phyloP scores from a whole-genome alignment of 1,284 basidiomycete species.

The Ceratobasidium sp. region DNA sequence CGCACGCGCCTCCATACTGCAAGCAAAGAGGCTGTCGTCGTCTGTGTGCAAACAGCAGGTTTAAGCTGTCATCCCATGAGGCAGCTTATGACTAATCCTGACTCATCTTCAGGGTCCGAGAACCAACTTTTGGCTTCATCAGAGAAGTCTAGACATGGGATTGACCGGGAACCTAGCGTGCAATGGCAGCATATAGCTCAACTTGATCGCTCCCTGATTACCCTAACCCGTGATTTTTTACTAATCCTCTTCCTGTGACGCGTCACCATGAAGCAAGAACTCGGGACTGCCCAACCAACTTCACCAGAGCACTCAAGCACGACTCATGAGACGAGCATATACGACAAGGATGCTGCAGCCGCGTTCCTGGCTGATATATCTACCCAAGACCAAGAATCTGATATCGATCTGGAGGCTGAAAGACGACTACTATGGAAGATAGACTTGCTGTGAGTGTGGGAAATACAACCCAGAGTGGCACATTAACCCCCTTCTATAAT shows the following conservation, averaged over 20 bases:
- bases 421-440: constrained; percentile 49
- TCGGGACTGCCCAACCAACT: constrained; percentile 11
- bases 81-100: constrained; percentile 19
- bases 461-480: too few relatives aligned
- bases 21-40: constrained; percentile 32
- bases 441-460: constrained; percentile 46
- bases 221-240: constrained; percentile 5
- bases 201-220: constrained; percentile 32
- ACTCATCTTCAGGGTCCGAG: constrained; percentile 33
- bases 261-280: constrained; percentile 24
- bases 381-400: neutral
- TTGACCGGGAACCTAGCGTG: neutral
- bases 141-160: constrained; percentile 4
- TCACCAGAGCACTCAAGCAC: constrained; percentile 8
- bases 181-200: constrained; percentile 17
- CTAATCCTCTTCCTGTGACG: neutral
- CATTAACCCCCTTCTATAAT: neutral
- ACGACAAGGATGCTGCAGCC: constrained; percentile 38
- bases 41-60: neutral
- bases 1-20: constrained; percentile 39
- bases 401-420: constrained; percentile 44
- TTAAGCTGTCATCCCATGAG: constrained; percentile 25
- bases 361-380: constrained; percentile 27
- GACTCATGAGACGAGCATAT: constrained; percentile 8
- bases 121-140: constrained; percentile 4